phyloP scores from a whole-genome alignment of 768 basidiomycete genomes.

The Galerina marginata region DNA sequence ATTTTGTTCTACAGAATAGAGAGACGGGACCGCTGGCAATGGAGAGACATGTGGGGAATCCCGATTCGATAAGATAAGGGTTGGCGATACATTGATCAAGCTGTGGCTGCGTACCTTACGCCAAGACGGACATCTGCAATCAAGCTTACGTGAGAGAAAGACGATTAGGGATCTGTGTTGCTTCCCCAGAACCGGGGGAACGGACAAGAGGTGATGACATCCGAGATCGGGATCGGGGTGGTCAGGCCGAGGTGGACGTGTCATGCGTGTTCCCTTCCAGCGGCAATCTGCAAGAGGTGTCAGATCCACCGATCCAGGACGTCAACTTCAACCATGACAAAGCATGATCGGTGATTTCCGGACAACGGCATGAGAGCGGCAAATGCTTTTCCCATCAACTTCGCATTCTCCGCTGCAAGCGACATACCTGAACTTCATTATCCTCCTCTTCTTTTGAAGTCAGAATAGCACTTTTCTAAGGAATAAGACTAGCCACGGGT shows the following conservation, averaged over 20 bases:
- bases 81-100: slow-evolving; percentile 19
- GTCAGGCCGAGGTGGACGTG: neutral
- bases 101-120: slow-evolving; percentile 16
- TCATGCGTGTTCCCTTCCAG: slow-evolving; percentile 3
- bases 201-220: slow-evolving; percentile 31
- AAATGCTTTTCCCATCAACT: too few relatives aligned
- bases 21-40: neutral
- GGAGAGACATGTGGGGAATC: slow-evolving; percentile 4
- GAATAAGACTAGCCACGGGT: too few relatives aligned
- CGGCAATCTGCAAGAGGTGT: slow-evolving; percentile 20
- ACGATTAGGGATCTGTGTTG: slow-evolving; percentile 10
- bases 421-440: too few relatives aligned
- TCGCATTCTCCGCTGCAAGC: too few relatives aligned
- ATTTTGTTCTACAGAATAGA: neutral
- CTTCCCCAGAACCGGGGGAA: slow-evolving; percentile 42
- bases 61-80: slow-evolving; percentile 24
- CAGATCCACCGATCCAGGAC: too few relatives aligned
- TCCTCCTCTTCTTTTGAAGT: too few relatives aligned
- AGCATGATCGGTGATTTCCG: too few relatives aligned
- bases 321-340: too few relatives aligned
- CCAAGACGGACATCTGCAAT: slow-evolving; percentile 11
- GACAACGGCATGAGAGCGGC: too few relatives aligned
- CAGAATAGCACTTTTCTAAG: too few relatives aligned
- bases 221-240: slow-evolving; percentile 31
- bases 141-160: slow-evolving; percentile 4